Evolutionary conservation across 148 eudicot genomes (phyloP), one percentile per base, ranked within the genome.

Genomic region (Agrostemma githago): DNA sequence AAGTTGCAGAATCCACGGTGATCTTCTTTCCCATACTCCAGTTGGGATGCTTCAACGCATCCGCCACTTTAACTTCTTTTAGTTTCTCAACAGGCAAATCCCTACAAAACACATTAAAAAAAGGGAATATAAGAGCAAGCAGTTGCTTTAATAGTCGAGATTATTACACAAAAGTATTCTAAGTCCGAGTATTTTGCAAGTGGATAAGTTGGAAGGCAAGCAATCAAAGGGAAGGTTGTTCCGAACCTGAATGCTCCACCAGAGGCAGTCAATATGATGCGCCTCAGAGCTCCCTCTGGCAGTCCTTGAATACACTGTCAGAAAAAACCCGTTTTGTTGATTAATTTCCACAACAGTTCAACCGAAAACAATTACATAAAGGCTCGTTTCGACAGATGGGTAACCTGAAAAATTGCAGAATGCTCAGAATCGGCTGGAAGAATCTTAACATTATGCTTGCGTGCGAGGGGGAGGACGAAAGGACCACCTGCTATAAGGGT

Each of bases 401-500:
- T 71, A 74, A 90, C 99, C 97, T 96, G 99, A 80, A 96, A 96
- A 82, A 96, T 90, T 43, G 99, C 99, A 76, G 99, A 96, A 84
- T 96, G 99, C 79, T 96, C 99, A 8, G 99, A 96, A 85, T 96
- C 99, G 40, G 99, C 99, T 67, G 99, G 99, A 81, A 96, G 99
- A 86, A 96, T 96, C 84, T 96, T 96, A 34, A 96, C 97, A 12
- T 96, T 96, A 78, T 96, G 97, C 87, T 96, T 96, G 60, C 77
- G 84, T 12, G 99, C 99, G 73, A 96, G 96, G 66, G 99, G 99
- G 82, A 96, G 99, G 71, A 96, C 97, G 86, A 96, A 96, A 74
- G 99, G 99, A 54, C 99, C 99, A 21, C 99, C 99, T 59, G 99
- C 99, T 82, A 96, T 96, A 46, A 96, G 82, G 37, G 99, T 96